Evolutionary conservation across 176 grass and related monocot genomes (phyloP).

Genomic region (Alloteropsis semialata): DNA sequence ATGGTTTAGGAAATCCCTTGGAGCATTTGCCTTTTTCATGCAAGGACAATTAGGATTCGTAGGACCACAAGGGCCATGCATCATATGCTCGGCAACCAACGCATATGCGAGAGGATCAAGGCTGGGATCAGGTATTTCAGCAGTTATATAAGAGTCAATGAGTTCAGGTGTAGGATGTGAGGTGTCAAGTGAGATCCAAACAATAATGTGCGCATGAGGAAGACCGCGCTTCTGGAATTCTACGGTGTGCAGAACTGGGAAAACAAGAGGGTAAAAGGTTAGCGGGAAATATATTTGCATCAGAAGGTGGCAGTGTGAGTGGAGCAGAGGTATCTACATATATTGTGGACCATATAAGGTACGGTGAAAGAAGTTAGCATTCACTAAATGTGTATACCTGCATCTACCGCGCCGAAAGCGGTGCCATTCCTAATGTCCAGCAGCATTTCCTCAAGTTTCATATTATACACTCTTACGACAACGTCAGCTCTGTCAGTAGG

Average conservation of each 20-base stretch:
- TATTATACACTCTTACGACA: background rate
- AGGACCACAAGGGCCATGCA: no score
- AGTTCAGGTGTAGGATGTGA: background rate
- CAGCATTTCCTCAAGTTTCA: background rate
- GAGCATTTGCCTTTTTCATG: background rate
- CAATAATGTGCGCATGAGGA: background rate
- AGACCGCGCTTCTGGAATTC: background rate
- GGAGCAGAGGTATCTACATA: no score
- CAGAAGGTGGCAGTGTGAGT: no score
- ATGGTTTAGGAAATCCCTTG: background rate
- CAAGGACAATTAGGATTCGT: background rate
- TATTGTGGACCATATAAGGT: no score
- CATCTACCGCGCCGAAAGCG: background rate
- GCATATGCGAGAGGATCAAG: background rate
- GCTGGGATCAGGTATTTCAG: background rate
- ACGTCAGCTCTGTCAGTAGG: background rate
- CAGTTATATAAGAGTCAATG: background rate
- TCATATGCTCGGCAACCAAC: background rate
- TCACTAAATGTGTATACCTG: no score
- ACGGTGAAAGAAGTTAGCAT: no score
- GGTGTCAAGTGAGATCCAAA: background rate
- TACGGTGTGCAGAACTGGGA: background rate
- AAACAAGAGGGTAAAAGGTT: no score
- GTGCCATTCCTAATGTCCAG: background rate
- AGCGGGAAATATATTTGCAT: no score